A percentile compares a stretch with the other conserved stretches of the same genome.
These are phyloP conservation scores for Tuber aestivum DNA, from an alignment of 495 filamentous ascomycete species.

Conservation along the genomic window DNA sequence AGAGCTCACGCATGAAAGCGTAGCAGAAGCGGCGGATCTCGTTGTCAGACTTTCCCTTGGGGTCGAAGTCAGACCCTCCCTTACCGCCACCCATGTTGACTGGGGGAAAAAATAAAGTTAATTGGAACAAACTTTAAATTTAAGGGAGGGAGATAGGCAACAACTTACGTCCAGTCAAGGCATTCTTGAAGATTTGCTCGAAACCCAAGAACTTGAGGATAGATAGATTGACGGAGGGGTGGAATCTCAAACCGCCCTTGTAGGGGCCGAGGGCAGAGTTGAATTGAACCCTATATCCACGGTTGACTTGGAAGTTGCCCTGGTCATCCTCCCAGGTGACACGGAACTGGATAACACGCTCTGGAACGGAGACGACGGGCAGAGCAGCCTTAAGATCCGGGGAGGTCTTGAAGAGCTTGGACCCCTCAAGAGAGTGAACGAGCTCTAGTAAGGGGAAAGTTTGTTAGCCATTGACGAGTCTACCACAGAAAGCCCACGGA, in stretches of 20 bases:
- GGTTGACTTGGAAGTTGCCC: constrained; percentile 84
- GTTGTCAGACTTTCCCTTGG: constrained; percentile 94
- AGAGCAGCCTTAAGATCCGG: constrained; percentile 92
- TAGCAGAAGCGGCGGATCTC: constrained; percentile 98
- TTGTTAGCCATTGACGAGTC: constrained; percentile 25
- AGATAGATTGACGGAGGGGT: constrained; percentile 92
- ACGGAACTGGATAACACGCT: constrained; percentile 95
- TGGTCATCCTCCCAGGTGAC: constrained; percentile 95
- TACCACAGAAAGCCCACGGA: background rate
- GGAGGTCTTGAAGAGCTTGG: constrained; percentile 83
- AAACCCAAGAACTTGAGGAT: constrained; percentile 98
- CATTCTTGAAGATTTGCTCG: constrained; percentile 99
- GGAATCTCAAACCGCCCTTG: constrained; percentile 95
- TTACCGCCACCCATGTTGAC: constrained; percentile 98
- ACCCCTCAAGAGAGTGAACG: constrained; percentile 85
- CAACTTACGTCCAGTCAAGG: constrained; percentile 81
- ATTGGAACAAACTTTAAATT: constrained; percentile 6
- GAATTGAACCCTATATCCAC: constrained; percentile 96
- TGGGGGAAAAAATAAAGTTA: constrained; percentile 40
- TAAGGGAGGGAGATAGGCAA: background rate
- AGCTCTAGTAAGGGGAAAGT: constrained; percentile 59
- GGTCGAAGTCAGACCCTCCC: constrained; percentile 98
- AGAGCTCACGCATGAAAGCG: constrained; percentile 90
- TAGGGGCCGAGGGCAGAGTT: constrained; percentile 97
- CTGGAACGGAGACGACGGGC: constrained; percentile 79